Conservation (phyloP, 495 filamentous ascomycete species). For the Chaetomium cochliodes region DNA sequence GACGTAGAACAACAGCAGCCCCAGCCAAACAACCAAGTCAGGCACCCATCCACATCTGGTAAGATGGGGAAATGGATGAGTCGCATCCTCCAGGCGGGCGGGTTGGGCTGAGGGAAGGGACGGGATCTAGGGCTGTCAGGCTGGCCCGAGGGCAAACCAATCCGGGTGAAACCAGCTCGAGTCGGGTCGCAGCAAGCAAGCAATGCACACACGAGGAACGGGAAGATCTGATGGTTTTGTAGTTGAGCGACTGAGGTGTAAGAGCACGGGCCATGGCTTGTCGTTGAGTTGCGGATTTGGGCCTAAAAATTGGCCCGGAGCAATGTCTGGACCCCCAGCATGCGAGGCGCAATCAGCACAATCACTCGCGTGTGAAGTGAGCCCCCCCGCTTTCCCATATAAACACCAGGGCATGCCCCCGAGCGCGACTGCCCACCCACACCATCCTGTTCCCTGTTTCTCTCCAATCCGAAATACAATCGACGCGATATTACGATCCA, state of each 20-base stretch:
- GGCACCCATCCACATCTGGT: not conserved
- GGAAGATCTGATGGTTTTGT: not conserved
- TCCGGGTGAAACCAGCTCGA: not conserved
- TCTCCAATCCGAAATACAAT: slow-evolving; percentile 26
- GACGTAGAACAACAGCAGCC: no score
- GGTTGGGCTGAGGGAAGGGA: slow-evolving; percentile 7
- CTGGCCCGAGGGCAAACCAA: not conserved
- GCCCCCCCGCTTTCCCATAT: slow-evolving; percentile 48
- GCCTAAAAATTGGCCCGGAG: not conserved
- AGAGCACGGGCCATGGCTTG: slow-evolving; percentile 1
- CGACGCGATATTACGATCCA: slow-evolving; percentile 16
- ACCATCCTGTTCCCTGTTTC: slow-evolving; percentile 42
- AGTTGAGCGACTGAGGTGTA: not conserved
- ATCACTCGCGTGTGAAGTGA: slow-evolving; percentile 37
- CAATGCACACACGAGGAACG: not conserved
- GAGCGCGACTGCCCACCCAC: slow-evolving; percentile 46
- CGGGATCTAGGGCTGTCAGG: not conserved
- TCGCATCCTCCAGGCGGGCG: not conserved
- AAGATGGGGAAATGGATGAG: not conserved
- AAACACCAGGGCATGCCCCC: slow-evolving; percentile 48
- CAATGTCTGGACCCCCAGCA: not conserved
- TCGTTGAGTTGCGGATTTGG: not conserved
- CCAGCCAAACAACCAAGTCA: not conserved
- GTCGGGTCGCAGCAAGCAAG: not conserved
- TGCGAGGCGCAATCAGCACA: slow-evolving; percentile 19